Evolutionary conservation across 306 rosid species (phyloP).

Genomic region (Lupinus albus): DNA sequence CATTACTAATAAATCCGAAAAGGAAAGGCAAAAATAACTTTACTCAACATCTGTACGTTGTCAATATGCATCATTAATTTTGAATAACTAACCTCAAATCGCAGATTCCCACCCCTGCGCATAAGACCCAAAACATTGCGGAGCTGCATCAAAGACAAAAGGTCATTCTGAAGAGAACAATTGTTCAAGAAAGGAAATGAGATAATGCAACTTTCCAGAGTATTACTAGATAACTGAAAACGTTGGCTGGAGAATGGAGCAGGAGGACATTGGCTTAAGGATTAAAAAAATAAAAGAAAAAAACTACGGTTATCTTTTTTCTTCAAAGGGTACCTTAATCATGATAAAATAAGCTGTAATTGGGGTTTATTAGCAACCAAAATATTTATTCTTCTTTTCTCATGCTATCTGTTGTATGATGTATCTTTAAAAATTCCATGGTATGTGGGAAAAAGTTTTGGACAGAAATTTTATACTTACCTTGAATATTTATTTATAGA

Average conservation of each 20-base stretch:
- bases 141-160: conserved; percentile 55
- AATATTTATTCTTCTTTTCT: conserved; percentile 15
- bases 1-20: conserved; percentile 16
- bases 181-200: conserved; percentile 18
- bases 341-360: neutral
- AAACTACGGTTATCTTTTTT: neutral
- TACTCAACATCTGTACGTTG: neutral
- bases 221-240: conserved; percentile 9
- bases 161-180: conserved; percentile 36
- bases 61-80: neutral
- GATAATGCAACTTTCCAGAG: neutral
- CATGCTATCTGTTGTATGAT: neutral
- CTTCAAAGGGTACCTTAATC: neutral
- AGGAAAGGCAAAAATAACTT: neutral
- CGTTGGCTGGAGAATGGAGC: neutral
- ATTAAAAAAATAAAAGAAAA: neutral
- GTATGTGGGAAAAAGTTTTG: neutral
- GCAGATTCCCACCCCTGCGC: conserved; percentile 75
- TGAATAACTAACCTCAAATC: conserved; percentile 68
- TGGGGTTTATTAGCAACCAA: neutral
- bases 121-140: conserved; percentile 83
- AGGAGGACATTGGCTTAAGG: neutral
- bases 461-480: neutral
- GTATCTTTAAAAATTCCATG: neutral
- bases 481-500: neutral